phyloP scores from a whole-genome alignment of 2,329 filamentous ascomycete species.

The Pseudogymnoascus sp. region DNA sequence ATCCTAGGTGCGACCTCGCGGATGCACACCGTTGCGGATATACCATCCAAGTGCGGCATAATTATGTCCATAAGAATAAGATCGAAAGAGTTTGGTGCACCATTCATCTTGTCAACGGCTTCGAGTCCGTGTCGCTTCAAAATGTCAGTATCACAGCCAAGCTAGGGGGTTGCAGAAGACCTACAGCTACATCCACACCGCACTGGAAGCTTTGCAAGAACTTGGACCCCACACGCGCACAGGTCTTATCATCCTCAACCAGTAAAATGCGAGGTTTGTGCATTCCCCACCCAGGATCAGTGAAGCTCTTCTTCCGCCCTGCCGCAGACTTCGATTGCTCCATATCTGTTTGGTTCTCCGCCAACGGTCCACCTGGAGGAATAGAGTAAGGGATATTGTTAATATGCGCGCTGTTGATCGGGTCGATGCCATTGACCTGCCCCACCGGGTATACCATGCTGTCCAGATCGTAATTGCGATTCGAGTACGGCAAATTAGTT shows the following conservation, averaged over 20 bases:
- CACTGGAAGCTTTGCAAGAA: conserved; percentile 58
- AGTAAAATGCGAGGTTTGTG: conserved; percentile 73
- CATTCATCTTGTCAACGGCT: conserved; percentile 75
- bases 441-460: conserved; percentile 84
- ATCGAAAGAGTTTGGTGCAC: conserved; percentile 43
- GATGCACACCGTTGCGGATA: conserved; percentile 89
- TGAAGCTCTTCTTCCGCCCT: conserved; percentile 33
- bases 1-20: conserved; percentile 73
- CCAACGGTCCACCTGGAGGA: conserved; percentile 50
- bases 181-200: conserved; percentile 57
- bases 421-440: conserved; percentile 84
- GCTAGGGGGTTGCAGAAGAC: conserved; percentile 20
- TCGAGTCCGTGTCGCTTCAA: conserved; percentile 73
- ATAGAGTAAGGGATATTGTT: conserved; percentile 85
- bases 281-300: conserved; percentile 45
- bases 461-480: conserved; percentile 48
- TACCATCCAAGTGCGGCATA: conserved; percentile 92
- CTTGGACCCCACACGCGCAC: conserved; percentile 58
- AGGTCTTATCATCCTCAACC: conserved; percentile 72
- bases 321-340: conserved; percentile 34
- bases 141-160: conserved; percentile 18
- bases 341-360: conserved; percentile 28
- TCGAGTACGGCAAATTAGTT: conserved; percentile 31
- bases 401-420: conserved; percentile 88
- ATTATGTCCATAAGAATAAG: conserved; percentile 88